These are phyloP conservation scores for Geopyxis carbonaria DNA, from an alignment of 495 filamentous ascomycete species.

Conservation along the genomic window DNA sequence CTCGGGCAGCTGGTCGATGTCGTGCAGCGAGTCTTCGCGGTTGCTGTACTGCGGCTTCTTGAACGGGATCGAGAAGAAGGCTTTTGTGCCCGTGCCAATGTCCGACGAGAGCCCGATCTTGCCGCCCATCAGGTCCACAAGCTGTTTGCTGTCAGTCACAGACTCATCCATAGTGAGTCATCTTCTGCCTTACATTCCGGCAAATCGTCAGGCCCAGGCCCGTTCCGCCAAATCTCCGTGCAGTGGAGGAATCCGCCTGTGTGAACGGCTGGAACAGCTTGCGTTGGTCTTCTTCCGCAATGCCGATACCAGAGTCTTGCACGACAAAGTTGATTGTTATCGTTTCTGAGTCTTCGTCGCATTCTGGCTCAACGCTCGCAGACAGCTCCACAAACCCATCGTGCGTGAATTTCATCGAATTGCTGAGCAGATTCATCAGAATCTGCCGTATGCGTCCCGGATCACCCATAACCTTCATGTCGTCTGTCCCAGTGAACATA, in stretches of 20 bases:
- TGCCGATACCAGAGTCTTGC: constrained; percentile 70
- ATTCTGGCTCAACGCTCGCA: constrained; percentile 31
- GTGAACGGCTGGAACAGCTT: constrained; percentile 73
- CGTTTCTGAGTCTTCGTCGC: constrained; percentile 32
- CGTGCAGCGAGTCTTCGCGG: constrained; percentile 32
- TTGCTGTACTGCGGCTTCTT: constrained; percentile 31
- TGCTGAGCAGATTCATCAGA: constrained; percentile 70
- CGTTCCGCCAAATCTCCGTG: constrained; percentile 61
- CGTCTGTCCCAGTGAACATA: constrained; percentile 12
- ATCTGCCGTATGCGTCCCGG: constrained; percentile 66
- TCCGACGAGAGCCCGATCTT: constrained; percentile 46
- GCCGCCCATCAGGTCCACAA: constrained; percentile 73
- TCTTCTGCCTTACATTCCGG: constrained; percentile 35
- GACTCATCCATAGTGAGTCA: not conserved
- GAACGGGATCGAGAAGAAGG: constrained; percentile 53
- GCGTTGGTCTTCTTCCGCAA: constrained; percentile 53
- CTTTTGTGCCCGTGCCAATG: constrained; percentile 43
- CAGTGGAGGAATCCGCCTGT: constrained; percentile 65
- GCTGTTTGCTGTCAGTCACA: constrained; percentile 29
- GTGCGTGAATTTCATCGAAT: constrained; percentile 79
- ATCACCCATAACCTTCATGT: constrained; percentile 47
- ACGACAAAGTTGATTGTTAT: constrained; percentile 45
- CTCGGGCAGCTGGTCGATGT: constrained; percentile 39
- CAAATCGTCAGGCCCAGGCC: constrained; percentile 68
- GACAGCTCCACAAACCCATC: constrained; percentile 46